Conservation (phyloP, 139 green algal species). For the Diplosphaera chodatii region DNA sequence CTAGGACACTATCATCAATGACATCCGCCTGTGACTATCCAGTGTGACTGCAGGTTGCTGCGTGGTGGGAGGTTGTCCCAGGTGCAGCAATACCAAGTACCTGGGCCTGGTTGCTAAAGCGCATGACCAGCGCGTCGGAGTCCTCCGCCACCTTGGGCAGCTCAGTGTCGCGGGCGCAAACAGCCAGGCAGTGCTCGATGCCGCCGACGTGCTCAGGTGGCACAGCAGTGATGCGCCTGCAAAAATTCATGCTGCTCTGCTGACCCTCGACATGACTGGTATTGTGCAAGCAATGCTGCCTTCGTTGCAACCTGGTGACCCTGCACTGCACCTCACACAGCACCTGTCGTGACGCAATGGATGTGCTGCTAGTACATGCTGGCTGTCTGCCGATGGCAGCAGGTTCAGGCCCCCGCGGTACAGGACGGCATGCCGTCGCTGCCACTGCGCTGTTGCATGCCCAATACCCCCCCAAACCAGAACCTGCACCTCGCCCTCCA, state of each 20-base stretch:
- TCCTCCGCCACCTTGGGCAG: conserved; percentile 12
- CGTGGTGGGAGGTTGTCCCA: no score
- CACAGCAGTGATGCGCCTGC: conserved; percentile 10
- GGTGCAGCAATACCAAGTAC: no score
- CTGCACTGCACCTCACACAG: no score
- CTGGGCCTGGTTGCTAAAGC: no score
- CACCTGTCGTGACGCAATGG: conserved; percentile 30
- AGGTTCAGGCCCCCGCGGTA: conserved; percentile 47
- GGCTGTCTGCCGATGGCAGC: conserved; percentile 20
- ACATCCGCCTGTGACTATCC: no score
- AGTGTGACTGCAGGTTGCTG: no score
- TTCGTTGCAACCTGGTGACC: no score
- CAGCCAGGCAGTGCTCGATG: conserved; percentile 28
- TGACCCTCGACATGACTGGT: no score
- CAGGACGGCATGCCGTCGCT: conserved; percentile 12
- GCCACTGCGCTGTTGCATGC: conserved; percentile 30
- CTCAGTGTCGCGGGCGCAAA: conserved; percentile 11
- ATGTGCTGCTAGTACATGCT: neutral
- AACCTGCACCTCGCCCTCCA: conserved; percentile 20
- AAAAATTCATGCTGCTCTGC: no score
- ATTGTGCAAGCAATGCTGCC: no score
- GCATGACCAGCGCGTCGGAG: conserved; percentile 20
- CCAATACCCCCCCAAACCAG: conserved; percentile 42
- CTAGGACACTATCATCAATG: no score
- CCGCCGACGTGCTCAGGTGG: conserved; percentile 23